Conservation (phyloP, 345 rosid species). For the Alliaria petiolata region DNA sequence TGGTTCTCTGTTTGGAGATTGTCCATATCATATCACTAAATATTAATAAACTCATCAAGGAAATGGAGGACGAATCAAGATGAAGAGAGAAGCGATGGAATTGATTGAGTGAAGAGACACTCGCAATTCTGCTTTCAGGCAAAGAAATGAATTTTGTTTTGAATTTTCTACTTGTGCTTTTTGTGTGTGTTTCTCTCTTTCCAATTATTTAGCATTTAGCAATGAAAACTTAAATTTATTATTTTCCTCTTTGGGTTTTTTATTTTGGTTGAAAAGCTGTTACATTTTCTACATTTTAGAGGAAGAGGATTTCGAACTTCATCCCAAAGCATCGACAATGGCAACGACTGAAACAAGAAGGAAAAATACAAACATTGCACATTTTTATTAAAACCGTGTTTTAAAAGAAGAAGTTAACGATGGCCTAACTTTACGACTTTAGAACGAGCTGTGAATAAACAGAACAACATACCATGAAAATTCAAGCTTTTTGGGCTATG, state of each 20-base stretch:
- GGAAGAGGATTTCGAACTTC: too few species aligned
- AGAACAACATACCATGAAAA: not conserved
- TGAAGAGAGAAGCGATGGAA: not conserved
- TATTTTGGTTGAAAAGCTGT: not conserved
- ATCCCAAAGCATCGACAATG: too few species aligned
- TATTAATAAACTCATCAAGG: not conserved
- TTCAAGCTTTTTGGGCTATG: not conserved
- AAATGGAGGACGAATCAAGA: not conserved
- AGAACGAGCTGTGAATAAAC: not conserved
- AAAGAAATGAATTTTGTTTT: too few species aligned
- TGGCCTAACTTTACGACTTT: not conserved
- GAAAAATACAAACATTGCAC: not conserved
- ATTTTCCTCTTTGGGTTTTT: not conserved
- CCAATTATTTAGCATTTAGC: not conserved
- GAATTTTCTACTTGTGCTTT: not conserved
- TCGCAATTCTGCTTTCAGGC: not conserved
- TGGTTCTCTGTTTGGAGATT: conserved; percentile 19
- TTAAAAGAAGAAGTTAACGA: not conserved
- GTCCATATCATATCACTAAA: not conserved
- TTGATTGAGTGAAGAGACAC: too few species aligned
- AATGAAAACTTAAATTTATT: not conserved
- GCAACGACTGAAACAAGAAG: not conserved
- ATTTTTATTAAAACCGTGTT: not conserved
- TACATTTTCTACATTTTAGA: not conserved
- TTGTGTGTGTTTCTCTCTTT: not conserved